A percentile compares a stretch with the other conserved stretches of the same genome.
phyloP scores from a whole-genome alignment of 768 basidiomycete species.

The Artomyces pyxidatus region DNA sequence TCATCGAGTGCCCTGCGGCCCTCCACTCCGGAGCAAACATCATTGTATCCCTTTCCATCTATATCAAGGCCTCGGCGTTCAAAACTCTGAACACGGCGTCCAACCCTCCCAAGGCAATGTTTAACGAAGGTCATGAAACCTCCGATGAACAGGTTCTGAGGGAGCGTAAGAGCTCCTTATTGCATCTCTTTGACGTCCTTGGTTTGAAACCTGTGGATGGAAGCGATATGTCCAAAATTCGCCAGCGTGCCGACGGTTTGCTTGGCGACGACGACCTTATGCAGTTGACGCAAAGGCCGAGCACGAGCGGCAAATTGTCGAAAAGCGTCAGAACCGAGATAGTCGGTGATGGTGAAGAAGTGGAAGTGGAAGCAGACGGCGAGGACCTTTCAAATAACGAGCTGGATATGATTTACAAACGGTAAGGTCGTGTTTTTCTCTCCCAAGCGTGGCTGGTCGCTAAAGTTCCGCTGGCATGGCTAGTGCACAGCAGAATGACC shows the following conservation, averaged over 20 bases:
- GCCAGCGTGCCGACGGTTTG: slow-evolving; percentile 19
- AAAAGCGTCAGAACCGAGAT: slow-evolving; percentile 45
- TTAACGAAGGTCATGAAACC: slow-evolving; percentile 77
- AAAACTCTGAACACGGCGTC: slow-evolving; percentile 32
- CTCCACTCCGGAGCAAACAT: slow-evolving; percentile 72
- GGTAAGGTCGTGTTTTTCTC: slow-evolving; percentile 34
- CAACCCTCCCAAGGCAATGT: slow-evolving; percentile 33
- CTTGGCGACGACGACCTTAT: slow-evolving; percentile 34
- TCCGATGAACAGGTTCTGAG: slow-evolving; percentile 69
- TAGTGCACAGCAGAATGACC: slow-evolving; percentile 83
- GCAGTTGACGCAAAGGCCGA: slow-evolving; percentile 28
- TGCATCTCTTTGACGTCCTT: slow-evolving; percentile 65
- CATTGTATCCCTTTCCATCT: slow-evolving; percentile 68
- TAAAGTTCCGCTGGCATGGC: no score
- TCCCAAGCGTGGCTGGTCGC: neutral
- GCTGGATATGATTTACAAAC: slow-evolving; percentile 76
- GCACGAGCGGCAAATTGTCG: slow-evolving; percentile 18
- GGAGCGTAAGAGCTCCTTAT: slow-evolving; percentile 69
- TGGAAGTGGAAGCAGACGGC: slow-evolving; percentile 70
- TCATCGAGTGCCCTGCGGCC: slow-evolving; percentile 69
- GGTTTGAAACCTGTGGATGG: slow-evolving; percentile 49
- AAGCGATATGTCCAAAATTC: slow-evolving; percentile 12
- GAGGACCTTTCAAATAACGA: slow-evolving; percentile 80
- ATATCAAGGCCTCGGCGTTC: slow-evolving; percentile 65
- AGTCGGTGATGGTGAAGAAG: slow-evolving; percentile 75